phyloP scores from a whole-genome alignment of 345 rosid genomes.

The Fremontodendron californicum region DNA sequence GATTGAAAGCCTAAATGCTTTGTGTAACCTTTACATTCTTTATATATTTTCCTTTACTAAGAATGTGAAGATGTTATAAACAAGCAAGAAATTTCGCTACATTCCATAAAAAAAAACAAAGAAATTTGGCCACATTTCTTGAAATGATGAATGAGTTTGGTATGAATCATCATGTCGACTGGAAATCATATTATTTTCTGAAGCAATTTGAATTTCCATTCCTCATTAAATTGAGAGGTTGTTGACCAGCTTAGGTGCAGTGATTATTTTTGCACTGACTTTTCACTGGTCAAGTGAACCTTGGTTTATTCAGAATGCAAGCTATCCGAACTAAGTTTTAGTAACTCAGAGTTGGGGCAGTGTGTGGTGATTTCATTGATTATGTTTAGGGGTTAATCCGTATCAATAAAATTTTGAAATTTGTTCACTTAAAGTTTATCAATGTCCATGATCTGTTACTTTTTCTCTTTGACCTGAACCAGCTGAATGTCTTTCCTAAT shows the following conservation, averaged over 20 bases:
- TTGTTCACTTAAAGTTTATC: background rate
- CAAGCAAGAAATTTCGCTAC: background rate
- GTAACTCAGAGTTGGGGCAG: background rate
- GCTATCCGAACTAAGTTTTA: background rate
- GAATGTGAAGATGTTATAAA: background rate
- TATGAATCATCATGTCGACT: no score
- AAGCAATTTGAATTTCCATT: background rate
- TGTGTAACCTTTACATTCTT: background rate
- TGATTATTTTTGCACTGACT: background rate
- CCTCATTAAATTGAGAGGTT: background rate
- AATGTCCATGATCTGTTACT: background rate
- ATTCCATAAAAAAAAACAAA: background rate
- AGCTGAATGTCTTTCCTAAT: background rate
- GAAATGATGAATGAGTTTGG: background rate
- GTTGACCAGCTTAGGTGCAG: background rate
- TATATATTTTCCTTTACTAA: background rate
- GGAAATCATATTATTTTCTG: background rate
- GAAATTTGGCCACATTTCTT: no score
- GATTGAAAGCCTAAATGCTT: background rate
- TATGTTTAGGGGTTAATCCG: background rate
- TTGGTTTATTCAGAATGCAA: background rate
- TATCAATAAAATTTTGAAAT: background rate
- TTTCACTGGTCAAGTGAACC: background rate
- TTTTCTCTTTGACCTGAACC: background rate
- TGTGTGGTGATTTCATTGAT: background rate